A percentile compares a stretch with the other conserved stretches of the same genome.
These are phyloP conservation scores for Monascus ruber DNA, from an alignment of 2,329 filamentous ascomycete species.

Conservation along the genomic window DNA sequence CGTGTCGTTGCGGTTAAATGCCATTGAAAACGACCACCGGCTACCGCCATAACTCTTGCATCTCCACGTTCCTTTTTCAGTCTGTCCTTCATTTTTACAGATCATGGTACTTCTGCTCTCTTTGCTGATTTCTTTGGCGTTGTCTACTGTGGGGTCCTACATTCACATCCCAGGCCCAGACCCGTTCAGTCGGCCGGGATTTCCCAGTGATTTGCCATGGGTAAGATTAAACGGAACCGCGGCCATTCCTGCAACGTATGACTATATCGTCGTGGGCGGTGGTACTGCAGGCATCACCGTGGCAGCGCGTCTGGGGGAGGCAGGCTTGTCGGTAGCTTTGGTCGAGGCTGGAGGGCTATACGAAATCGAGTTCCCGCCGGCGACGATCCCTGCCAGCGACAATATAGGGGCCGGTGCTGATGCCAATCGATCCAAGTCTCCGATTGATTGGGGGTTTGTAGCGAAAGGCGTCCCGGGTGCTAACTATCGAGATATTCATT, in stretches of 20 bases:
- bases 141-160: constrained; percentile 1
- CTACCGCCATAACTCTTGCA: too few species aligned
- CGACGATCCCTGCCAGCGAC: constrained; percentile 32
- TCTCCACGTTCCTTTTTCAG: too few species aligned
- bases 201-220: background rate
- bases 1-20: too few species aligned
- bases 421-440: constrained; percentile 24
- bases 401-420: constrained; percentile 12
- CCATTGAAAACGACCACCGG: too few species aligned
- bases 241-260: constrained; percentile 10
- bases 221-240: constrained; percentile 1
- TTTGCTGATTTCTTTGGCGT: background rate
- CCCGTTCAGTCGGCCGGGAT: background rate
- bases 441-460: constrained; percentile 39
- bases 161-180: background rate
- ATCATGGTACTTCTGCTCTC: background rate
- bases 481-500: constrained; percentile 29
- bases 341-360: constrained; percentile 35
- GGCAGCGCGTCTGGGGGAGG: constrained; percentile 42
- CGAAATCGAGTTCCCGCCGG: constrained; percentile 43
- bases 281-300: constrained; percentile 32
- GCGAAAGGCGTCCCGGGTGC: constrained; percentile 36
- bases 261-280: constrained; percentile 24
- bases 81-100: too few species aligned
- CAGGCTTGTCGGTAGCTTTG: constrained; percentile 28